Evolutionary conservation across 495 filamentous ascomycete species (phyloP), one percentile per base, ranked within the genome.

Genomic region (Pyronema omphalodes): DNA sequence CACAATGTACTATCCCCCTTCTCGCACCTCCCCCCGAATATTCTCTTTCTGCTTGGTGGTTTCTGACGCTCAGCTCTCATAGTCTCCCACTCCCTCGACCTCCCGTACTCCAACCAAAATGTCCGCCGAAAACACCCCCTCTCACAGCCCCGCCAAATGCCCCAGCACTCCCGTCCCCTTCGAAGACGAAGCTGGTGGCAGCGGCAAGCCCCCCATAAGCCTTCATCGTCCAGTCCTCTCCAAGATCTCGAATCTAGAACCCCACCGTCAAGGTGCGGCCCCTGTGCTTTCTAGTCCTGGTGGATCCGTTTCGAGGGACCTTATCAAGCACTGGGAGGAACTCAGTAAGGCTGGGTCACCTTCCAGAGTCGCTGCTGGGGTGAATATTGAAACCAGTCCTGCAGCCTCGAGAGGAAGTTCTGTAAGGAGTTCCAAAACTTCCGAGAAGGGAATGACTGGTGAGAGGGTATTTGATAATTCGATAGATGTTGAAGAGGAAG

Each of bases 241-340:
- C 12, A 51, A 37, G 33, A 35, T 34, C 12, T 33, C 33, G 12
- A 51, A 51, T 23, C 17, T 12, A 37, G 48, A 51, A 29, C 12
- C 39, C 12, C 23, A 29, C 5, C 11, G 14, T 3, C 18, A 8
- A 2, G 11, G 35, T n/a, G 35, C 8, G 17, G 39, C 37, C 6
- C 50, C 50, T 17, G 15, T 52, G 1, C 1, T 18, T 14, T 52
- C 50, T 7, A 29, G 23, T 29, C 50, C 50, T 9, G 17, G 35
- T 23, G 50, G 50, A 17, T 52, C 50, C 15, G 50, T 52, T n/a
- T 52, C 50, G 11, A 37, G 50, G 41, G 41, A 52, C 17, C 37
- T 52, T 11, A 52, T 52, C 37, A 40, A 52, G 23, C 37, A 40
- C 11, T 52, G 39, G 12, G 50, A 52, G 37, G 50, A 52, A 29